phyloP scores from a whole-genome alignment of 805 yeast genomes.

The Candida insectalens region DNA sequence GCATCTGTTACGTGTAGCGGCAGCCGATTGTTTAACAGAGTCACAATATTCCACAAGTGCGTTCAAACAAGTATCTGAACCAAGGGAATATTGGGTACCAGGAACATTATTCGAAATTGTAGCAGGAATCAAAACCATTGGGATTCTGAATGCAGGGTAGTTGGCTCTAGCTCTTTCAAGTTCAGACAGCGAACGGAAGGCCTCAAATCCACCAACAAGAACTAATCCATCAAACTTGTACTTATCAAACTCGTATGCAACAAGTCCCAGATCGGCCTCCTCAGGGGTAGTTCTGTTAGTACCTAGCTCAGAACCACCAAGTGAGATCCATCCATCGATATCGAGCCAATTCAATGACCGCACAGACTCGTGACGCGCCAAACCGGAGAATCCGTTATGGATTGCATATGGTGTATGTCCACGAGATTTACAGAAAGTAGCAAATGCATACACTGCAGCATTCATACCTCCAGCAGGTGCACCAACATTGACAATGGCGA shows the following conservation, averaged over 20 bases:
- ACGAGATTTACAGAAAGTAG: slow-evolving; percentile 62
- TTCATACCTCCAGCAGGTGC: slow-evolving; percentile 77
- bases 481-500: slow-evolving; percentile 69
- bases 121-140: slow-evolving; percentile 71
- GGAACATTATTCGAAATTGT: slow-evolving; percentile 92
- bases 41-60: slow-evolving; percentile 89
- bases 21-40: slow-evolving; percentile 87
- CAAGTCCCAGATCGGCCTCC: slow-evolving; percentile 56
- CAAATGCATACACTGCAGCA: slow-evolving; percentile 67
- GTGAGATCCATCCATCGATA: slow-evolving; percentile 61
- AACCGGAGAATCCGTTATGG: slow-evolving; percentile 66
- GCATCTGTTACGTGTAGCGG: slow-evolving; percentile 87
- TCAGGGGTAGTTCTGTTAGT: slow-evolving; percentile 66
- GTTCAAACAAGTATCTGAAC: slow-evolving; percentile 93
- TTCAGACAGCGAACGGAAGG: slow-evolving; percentile 61
- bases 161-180: slow-evolving; percentile 47
- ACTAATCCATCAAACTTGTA: slow-evolving; percentile 61
- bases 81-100: slow-evolving; percentile 95
- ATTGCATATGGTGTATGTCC: slow-evolving; percentile 69
- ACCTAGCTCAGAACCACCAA: slow-evolving; percentile 78
- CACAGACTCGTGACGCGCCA: slow-evolving; percentile 53
- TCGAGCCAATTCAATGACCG: slow-evolving; percentile 56
- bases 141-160: slow-evolving; percentile 67
- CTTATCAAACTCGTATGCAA: slow-evolving; percentile 66
- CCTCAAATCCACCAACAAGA: slow-evolving; percentile 77